Evolutionary conservation across 805 yeast genomes (phyloP), one percentile per base, ranked within the genome.

Genomic region (Candida qinlingensis): DNA sequence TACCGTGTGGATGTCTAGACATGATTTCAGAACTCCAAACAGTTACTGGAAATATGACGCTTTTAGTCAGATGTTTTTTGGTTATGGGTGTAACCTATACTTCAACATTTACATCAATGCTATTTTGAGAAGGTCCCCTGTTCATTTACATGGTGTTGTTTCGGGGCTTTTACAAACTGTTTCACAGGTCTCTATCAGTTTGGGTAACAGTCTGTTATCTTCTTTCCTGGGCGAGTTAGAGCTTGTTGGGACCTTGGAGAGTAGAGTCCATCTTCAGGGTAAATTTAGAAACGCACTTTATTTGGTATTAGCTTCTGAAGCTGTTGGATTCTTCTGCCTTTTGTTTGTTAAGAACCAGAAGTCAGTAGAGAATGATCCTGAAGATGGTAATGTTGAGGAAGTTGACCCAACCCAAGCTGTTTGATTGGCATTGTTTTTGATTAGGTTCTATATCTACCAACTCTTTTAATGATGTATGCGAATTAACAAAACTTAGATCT

Each of bases 101-200:
- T 69, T 67, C 53, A 60, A 68, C 29, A 61, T 68, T 4, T 71
- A 64, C 44, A 46, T 65, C 37, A 66, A 60, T 33, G 60, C 66
- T 4, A 54, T 70, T 7, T 57, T 62, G 50, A 40, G 60, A 39
- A 43, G 62, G 25, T 64, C 74, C 7, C 76, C 77, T 0, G 41
- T 55, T 5, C 66, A 68, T 44, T 50, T 68, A 12, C 75, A 71
- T 45, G 76, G 74, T 13, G 65, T 68, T 30, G 70, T 71, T 3
- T 49, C 68, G 6, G 76, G 72, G 1, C 52, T 71, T 6, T 57
- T 63, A 35, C 68, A 63, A 49, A 68, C 75, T 1, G 49, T 58
- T 11, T 66, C 65, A 1, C 75, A 71, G 54, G 47, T 70, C 29
- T 70, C 69, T 1, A 47, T 58, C 27, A 55, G 67, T 41, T 33